Evolutionary conservation across 2,329 filamentous ascomycete genomes (phyloP), one percentile per base, ranked within the genome.

Genomic region (Xylariaceae sp.): DNA sequence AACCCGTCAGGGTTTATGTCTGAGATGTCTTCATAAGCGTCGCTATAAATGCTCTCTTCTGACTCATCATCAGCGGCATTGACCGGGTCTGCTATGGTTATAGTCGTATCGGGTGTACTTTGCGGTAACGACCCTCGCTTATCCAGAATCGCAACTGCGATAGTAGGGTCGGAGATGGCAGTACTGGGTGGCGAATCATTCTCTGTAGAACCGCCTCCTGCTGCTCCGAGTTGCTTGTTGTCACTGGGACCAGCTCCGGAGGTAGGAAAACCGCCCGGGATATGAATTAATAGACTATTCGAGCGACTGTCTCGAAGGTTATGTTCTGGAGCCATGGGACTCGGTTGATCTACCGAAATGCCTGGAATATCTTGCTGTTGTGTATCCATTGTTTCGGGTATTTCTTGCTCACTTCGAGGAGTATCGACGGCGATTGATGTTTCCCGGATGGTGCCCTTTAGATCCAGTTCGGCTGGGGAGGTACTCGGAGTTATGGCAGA

Each of bases 1-100:
- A 89, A 91, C 0, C 85, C 87, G 46, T 81, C 80, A 2, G 79
- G 80, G 40, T 87, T 84, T 3, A 77, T 65, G 11, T 89, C 84
- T 0, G 81, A 81, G 0, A 87, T 73, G 57, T 90, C 86, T 69
- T 91, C 88, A 51, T 86, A 86, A 1, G 88, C 88, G 69, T 91
- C 88, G 60, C 85, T 89, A 66, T 89, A 91, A 29, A 88, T 78
- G 57, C 73, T 74, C 11, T 72, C 72, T 53, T 84, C 81, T 3
- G 73, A 66, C 9, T 67, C 65, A 7, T 65, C 61, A 0, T 63
- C 63, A 19, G 60, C 67, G 4, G 69, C 73, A n/a, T 79, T 74
- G 1, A 74, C 68, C n/a, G 54, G 44, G 1, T 56, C 53, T 1
- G 62, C 54, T 27, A 65, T 49, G 19, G 64, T 63, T 6, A 64